These are phyloP conservation scores for Hypomyces rosellus DNA, from an alignment of 2,329 filamentous ascomycete genomes.

Conservation along the genomic window DNA sequence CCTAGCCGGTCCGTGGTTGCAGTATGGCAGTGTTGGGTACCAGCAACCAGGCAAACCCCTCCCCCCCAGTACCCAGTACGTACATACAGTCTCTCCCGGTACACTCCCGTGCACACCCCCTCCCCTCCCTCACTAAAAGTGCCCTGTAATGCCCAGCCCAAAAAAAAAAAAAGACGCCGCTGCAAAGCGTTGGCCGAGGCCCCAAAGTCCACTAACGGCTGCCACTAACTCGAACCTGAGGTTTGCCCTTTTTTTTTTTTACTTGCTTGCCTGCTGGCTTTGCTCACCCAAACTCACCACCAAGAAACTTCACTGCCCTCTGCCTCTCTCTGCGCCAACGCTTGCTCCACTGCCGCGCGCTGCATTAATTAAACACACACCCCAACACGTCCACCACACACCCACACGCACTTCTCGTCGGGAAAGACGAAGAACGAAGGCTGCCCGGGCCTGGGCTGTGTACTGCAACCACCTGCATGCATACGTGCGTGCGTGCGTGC, in stretches of 20 bases:
- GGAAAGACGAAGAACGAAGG: too few species aligned
- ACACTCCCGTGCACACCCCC: neutral
- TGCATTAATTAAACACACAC: too few species aligned
- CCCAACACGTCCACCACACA: too few species aligned
- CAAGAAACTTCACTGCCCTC: constrained; percentile 2
- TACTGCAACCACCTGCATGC: neutral
- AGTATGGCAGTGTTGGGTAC: too few species aligned
- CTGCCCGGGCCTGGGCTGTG: constrained; percentile 6
- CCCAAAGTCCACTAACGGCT: constrained; percentile 1
- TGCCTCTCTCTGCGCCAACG: neutral
- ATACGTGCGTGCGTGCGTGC: too few species aligned
- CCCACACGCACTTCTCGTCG: too few species aligned
- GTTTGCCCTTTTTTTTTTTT: neutral
- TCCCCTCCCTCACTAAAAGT: neutral
- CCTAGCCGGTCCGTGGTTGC: too few species aligned
- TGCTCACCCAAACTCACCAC: too few species aligned
- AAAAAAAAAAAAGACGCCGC: constrained; percentile 4
- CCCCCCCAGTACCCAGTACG: neutral
- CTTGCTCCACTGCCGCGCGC: neutral
- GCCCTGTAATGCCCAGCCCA: neutral
- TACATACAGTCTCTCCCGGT: neutral
- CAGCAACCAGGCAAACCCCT: too few species aligned
- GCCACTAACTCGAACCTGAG: constrained; percentile 2
- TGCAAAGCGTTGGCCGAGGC: constrained; percentile 6
- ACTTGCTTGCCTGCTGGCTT: neutral